A percentile compares a stretch with the other conserved stretches of the same genome.
phyloP scores from a whole-genome alignment of 1,284 basidiomycete genomes.

The Apiotrichum akiyoshidainum region DNA sequence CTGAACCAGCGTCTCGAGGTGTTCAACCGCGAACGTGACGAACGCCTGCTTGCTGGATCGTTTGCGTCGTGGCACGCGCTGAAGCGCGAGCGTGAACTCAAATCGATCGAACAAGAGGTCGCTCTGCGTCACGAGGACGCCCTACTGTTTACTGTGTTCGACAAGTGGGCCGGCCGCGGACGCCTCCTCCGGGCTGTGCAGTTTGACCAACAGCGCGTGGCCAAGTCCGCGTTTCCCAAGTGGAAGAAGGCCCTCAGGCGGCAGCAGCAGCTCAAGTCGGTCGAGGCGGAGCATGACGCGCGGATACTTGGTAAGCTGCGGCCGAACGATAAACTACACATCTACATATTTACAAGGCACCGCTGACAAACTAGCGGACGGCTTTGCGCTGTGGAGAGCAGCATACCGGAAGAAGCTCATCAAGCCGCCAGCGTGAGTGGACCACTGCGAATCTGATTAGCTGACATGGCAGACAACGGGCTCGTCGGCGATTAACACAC shows the following conservation, averaged over 20 bases:
- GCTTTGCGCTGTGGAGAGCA: constrained; percentile 34
- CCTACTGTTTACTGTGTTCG: constrained; percentile 41
- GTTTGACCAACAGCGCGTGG: constrained; percentile 19
- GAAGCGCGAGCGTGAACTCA: constrained; percentile 31
- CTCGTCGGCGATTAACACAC: constrained; percentile 19
- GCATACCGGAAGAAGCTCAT: constrained; percentile 25
- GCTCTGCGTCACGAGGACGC: constrained; percentile 39
- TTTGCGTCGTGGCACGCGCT: constrained; percentile 35
- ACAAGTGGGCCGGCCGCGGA: constrained; percentile 38
- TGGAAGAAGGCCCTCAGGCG: constrained; percentile 17
- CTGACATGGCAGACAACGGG: constrained; percentile 15
- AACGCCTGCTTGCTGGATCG: constrained; percentile 20
- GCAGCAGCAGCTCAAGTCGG: constrained; percentile 9
- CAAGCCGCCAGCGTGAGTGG: constrained; percentile 24
- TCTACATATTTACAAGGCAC: background rate
- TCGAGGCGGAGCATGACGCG: constrained; percentile 13
- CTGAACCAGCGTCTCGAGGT: constrained; percentile 21
- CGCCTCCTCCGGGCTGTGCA: constrained; percentile 24
- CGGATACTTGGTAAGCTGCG: constrained; percentile 29
- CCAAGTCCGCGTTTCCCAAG: constrained; percentile 10
- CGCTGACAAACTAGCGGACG: constrained; percentile 29
- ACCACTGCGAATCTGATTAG: background rate
- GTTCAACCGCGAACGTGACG: constrained; percentile 20
- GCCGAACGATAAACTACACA: background rate
- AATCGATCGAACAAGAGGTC: constrained; percentile 31